phyloP scores from a whole-genome alignment of 257 asterid genomes.

The Nicotiana noctiflora region DNA sequence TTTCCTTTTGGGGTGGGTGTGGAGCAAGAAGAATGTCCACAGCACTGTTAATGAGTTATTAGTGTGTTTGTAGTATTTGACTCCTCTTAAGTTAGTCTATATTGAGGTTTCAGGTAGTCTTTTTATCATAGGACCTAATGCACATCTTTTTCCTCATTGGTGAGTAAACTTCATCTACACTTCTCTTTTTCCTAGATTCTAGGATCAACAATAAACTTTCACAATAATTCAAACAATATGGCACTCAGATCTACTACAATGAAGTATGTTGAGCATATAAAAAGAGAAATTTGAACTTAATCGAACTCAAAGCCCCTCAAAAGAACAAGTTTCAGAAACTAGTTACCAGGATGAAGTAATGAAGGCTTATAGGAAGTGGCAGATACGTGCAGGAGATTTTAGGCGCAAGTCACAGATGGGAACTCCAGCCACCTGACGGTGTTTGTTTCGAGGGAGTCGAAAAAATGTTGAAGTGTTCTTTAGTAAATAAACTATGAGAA shows the following conservation, averaged over 20 bases:
- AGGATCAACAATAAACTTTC: conserved; percentile 6
- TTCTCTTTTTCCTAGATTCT: conserved; percentile 52
- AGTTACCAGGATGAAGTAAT: not conserved
- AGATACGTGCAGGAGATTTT: conserved; percentile 17
- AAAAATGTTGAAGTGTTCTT: conserved; percentile 58
- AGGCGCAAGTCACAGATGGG: conserved; percentile 45
- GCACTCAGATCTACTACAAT: not conserved
- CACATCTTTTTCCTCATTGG: conserved; percentile 22
- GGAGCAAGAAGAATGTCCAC: not conserved
- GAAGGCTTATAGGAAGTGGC: conserved; percentile 17
- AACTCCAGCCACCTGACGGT: conserved; percentile 64
- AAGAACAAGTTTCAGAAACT: not conserved
- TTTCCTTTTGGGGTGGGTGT: not conserved
- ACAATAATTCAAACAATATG: not conserved
- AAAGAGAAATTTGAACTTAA: not conserved
- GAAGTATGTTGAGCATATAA: not conserved
- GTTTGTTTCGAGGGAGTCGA: conserved; percentile 51
- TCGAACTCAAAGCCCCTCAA: not conserved
- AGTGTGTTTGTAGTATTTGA: not conserved
- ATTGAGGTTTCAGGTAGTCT: not conserved
- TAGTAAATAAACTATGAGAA: conserved; percentile 58
- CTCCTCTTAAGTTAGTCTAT: not conserved
- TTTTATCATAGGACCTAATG: conserved; percentile 1
- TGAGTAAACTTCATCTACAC: conserved; percentile 27
- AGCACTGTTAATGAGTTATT: not conserved